Percentiles rank a stretch among this genome's conserved stretches.
These are phyloP conservation scores for Hsuehochloa calcarea DNA, from an alignment of 176 grass and related monocot species.

Conservation along the genomic window DNA sequence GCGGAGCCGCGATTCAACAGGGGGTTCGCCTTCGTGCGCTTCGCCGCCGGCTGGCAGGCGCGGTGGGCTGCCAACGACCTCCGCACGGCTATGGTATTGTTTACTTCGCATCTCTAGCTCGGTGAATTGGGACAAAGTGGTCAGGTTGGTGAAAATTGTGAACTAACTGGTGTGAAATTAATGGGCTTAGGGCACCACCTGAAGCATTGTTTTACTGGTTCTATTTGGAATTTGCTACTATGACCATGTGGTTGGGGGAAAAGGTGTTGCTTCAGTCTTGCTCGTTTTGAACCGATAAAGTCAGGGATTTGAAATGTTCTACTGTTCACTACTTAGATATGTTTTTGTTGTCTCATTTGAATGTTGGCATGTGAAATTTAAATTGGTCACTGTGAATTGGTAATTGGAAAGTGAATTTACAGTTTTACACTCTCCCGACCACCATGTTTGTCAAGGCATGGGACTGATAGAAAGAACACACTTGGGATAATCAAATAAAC, in stretches of 20 bases:
- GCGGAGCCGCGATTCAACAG: constrained; percentile 29
- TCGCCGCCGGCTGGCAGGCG: constrained; percentile 38
- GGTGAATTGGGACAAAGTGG: background rate
- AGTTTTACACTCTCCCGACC: background rate
- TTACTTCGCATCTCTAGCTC: background rate
- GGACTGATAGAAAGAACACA: background rate
- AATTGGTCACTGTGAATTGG: background rate
- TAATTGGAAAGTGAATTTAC: background rate
- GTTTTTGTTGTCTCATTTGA: background rate
- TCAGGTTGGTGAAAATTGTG: constrained; percentile 4
- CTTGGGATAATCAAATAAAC: background rate
- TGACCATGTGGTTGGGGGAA: background rate
- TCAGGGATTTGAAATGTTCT: background rate
- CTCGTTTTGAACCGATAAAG: background rate
- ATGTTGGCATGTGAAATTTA: background rate
- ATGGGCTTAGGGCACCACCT: background rate
- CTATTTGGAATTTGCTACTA: background rate
- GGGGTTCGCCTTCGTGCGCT: constrained; percentile 49
- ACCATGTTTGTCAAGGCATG: background rate
- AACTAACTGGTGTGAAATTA: constrained; percentile 13
- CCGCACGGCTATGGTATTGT: constrained; percentile 35
- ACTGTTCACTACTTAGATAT: background rate
- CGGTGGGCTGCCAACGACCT: constrained; percentile 39
- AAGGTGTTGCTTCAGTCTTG: background rate
- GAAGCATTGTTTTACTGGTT: background rate